A percentile compares a stretch with the other conserved stretches of the same genome.
Evolutionary conservation across 495 filamentous ascomycete species (phyloP).

Genomic region (Daldinia grandis): DNA sequence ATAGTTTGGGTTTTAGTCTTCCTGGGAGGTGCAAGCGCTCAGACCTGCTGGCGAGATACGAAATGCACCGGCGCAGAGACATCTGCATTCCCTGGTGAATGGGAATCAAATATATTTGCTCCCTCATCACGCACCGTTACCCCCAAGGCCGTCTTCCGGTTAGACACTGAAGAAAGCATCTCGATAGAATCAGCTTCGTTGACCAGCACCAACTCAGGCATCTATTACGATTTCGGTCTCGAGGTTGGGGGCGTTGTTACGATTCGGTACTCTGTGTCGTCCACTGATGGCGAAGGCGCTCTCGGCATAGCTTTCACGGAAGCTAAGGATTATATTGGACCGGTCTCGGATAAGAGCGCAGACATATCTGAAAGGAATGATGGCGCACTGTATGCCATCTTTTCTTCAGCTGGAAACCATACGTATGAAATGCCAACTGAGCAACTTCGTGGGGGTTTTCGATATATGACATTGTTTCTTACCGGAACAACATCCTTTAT

Average conservation of each 20-base stretch:
- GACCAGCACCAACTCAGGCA: constrained; percentile 54
- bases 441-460: constrained; percentile 66
- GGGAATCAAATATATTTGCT: constrained; percentile 69
- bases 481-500: constrained; percentile 48
- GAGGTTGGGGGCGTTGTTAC: constrained; percentile 67
- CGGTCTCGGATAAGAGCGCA: constrained; percentile 67
- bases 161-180: constrained; percentile 42
- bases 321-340: constrained; percentile 69
- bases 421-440: constrained; percentile 63
- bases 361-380: constrained; percentile 61
- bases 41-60: constrained; percentile 65
- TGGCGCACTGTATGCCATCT: constrained; percentile 61
- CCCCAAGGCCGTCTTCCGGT: constrained; percentile 57
- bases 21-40: constrained; percentile 33
- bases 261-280: constrained; percentile 54
- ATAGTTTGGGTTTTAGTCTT: constrained; percentile 12
- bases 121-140: constrained; percentile 62
- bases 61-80: constrained; percentile 61
- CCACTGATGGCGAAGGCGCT: constrained; percentile 51
- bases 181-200: constrained; percentile 49
- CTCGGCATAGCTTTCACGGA: constrained; percentile 70
- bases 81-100: constrained; percentile 65
- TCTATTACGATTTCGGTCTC: constrained; percentile 67
- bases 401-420: constrained; percentile 53
- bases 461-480: constrained; percentile 67